Base-by-base conservation (phyloP, 179 eudicot genomes). In the Beta corolliflora region DNA sequence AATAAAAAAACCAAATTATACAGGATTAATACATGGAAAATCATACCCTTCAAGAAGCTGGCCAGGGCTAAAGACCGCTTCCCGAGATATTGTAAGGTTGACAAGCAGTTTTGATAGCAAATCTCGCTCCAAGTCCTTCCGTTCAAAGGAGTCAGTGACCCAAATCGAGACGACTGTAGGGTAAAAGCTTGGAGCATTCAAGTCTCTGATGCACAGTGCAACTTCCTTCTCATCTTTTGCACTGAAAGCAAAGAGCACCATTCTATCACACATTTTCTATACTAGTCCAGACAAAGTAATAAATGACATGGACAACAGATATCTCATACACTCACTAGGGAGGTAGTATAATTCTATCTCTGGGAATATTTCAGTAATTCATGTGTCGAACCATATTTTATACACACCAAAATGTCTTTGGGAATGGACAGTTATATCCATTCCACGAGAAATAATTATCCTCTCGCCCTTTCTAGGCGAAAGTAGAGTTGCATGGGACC, bases 111-210 rank as follows among this genome's bases (percentile, higher is more conserved):
- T 87, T 29, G 98, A 89, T 80, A 97, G 79, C 79, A 89, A 71
- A 80, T 88, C 92, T 80, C 98, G 90, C 77, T 97, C 99, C 84
- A 80, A 67, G 77, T 94, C 97, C 84, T 92, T 97, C 88, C 98
- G 88, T 88, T 97, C 99, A 74, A 97, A 97, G 23, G 98, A 94
- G 84, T 97, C 99, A 21, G 86, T 81, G 56, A 97, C 89, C 98
- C 99, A 97, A 19, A 82, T 85, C 25, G 98, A 91, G 71, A 97
- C 87, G 88, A 94, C 92, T 9, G 86, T 81, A 66, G 99, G 93
- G 81, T 94, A 82, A 80, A 88, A 92, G 84, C 89, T 86, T 18
- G 97, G 97, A 66, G 91, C 82, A 41, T 97, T 93, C 89, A 97
- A 84, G 53, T 97, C 99, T 83, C 91, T 93, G 80, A 97, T 76